A percentile compares a stretch with the other conserved stretches of the same genome.
phyloP scores from a whole-genome alignment of 2,329 filamentous ascomycete genomes.

The Fusarium veterinarium region DNA sequence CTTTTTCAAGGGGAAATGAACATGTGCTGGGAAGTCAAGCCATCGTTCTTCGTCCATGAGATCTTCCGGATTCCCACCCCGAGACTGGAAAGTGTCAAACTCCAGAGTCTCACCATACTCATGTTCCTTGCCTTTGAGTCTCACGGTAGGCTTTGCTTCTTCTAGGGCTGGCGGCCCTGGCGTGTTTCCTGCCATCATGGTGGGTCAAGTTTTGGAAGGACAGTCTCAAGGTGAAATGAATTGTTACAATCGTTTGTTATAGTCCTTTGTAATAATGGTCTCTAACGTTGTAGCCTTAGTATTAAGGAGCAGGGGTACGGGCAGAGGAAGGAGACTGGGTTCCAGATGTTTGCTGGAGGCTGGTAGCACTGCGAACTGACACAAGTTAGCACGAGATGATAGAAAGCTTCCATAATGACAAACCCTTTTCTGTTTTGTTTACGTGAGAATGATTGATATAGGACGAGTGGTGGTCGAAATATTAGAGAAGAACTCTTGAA shows the following conservation, averaged over 20 bases:
- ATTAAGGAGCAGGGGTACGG: accelerated
- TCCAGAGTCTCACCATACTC: background rate
- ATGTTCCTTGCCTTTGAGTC: accelerated
- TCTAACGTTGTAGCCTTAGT: accelerated
- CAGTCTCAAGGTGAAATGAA: no score
- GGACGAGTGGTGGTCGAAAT: background rate
- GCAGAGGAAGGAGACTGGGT: background rate
- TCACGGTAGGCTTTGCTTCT: background rate
- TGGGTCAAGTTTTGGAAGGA: background rate
- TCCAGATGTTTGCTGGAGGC: background rate
- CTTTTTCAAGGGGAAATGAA: background rate
- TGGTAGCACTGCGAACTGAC: accelerated
- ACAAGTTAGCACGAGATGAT: background rate
- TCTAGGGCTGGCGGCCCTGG: accelerated
- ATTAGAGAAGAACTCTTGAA: accelerated
- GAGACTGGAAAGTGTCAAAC: accelerated
- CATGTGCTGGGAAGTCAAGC: background rate
- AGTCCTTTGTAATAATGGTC: accelerated
- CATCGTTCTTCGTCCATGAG: background rate
- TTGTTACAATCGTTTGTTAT: accelerated
- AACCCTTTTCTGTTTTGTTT: accelerated
- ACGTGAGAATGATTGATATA: no score
- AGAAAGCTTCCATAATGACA: accelerated
- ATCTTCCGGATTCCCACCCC: accelerated
- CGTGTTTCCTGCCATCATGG: accelerated